Percentiles rank a stretch among this genome's conserved stretches.
Conservation (phyloP, 768 basidiomycete genomes). For the Suillus bovinus region DNA sequence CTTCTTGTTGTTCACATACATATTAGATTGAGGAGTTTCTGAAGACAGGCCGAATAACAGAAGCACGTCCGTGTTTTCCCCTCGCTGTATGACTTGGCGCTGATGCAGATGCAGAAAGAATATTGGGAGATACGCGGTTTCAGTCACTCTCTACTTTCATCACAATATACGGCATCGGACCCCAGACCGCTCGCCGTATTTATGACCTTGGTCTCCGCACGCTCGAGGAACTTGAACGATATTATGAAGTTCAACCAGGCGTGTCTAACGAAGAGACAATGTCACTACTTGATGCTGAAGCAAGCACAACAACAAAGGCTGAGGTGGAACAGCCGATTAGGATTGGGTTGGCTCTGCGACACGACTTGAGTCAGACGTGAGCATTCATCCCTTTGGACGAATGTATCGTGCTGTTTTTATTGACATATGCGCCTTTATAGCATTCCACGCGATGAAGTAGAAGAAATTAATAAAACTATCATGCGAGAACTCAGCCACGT, state of each 20-base stretch:
- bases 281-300: constrained; percentile 24
- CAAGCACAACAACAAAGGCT: constrained; percentile 23
- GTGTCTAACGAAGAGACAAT: constrained; percentile 29
- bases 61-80: constrained; percentile 48
- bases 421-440: constrained; percentile 30
- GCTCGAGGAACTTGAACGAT: constrained; percentile 65
- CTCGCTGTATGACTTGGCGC: neutral
- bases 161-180: constrained; percentile 72
- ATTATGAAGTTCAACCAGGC: constrained; percentile 47
- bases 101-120: constrained; percentile 41
- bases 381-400: constrained; percentile 13
- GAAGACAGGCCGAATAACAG: constrained; percentile 52
- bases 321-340: constrained; percentile 46
- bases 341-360: constrained; percentile 57
- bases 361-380: constrained; percentile 54
- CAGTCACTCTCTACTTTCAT: constrained; percentile 56
- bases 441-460: constrained; percentile 76
- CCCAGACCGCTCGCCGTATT: constrained; percentile 63
- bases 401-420: neutral
- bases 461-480: constrained; percentile 70
- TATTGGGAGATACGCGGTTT: constrained; percentile 52
- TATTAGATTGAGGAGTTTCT: constrained; percentile 65
- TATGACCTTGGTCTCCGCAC: constrained; percentile 68
- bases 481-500: constrained; percentile 65
- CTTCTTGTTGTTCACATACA: neutral